Evolutionary conservation across 129 eudicot genomes (phyloP).

Genomic region (Sambucus nigra): DNA sequence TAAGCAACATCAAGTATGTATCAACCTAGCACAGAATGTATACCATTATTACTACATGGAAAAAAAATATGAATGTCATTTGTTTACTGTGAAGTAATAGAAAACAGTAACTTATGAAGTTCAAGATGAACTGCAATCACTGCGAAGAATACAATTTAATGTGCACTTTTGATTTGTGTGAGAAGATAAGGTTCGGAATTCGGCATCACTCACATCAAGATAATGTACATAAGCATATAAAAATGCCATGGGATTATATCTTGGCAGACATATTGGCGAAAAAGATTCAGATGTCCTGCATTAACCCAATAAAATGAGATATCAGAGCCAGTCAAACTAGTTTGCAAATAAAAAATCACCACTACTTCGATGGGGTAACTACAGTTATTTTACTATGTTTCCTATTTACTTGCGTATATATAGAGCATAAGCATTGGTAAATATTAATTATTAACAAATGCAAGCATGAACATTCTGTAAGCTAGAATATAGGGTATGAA

Average conservation of each 20-base stretch:
- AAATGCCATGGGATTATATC: conserved; percentile 97
- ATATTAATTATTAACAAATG: not conserved
- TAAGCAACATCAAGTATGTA: conserved; percentile 81
- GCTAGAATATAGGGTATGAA: not conserved
- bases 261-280: conserved; percentile 96
- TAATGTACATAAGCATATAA: conserved; percentile 85
- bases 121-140: conserved; percentile 8
- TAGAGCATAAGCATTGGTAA: not conserved
- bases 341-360: not conserved
- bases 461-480: too few species aligned
- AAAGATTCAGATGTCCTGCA: conserved; percentile 97
- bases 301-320: conserved; percentile 10
- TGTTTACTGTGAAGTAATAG: conserved; percentile 1
- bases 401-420: not conserved
- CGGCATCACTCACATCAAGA: conserved; percentile 64
- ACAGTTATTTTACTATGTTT: not conserved
- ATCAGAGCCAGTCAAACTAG: not conserved
- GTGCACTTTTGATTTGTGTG: conserved; percentile 1
- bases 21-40: conserved; percentile 48
- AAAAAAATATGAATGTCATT: not conserved
- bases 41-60: not conserved
- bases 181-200: conserved; percentile 1
- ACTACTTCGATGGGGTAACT: not conserved
- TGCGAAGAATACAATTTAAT: not conserved
- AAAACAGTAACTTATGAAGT: not conserved